Base-by-base conservation (phyloP, 352 stramenopile species). In the Thalassiosira livingstoniorum region DNA sequence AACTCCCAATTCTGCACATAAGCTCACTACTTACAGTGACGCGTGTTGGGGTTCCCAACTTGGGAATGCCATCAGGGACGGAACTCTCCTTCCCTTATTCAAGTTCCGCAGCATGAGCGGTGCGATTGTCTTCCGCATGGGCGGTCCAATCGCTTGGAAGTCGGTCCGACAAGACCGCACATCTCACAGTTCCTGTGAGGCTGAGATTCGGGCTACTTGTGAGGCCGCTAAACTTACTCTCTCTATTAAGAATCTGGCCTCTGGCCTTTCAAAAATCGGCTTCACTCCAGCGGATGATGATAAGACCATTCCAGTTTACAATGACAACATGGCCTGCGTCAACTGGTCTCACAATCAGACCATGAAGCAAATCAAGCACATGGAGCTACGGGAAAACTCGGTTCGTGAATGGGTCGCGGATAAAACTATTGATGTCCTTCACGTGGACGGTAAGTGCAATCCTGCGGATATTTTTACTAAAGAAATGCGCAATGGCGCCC, bases 21-120 rank as follows among this genome's bases (percentile, higher is more conserved):
- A 29, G 18, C 18, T 76, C 1, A 67, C 35, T 18, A 32, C 53
- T 25, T 78, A 69, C 11, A 68, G 39, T 42, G 57, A 78, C 29
- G 37, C 54, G 2, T 45, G 29, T 29, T 78, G 69, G 69, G 69
- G 69, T 3, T 68, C 53, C 5, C 34, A 78, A 45, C 0, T 78
- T 47, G 69, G 69, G 5, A 58, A 67, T 21, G n/a, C 55, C 2
- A 29, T 78, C 11, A n/a, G 15, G 2, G 58, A 78, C 25, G 69
- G 57, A 0, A 61, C 21, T 5, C 37, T 53, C 15, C 3, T 73
- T 4, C 42, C n/a, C 2, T 58, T 70, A 4, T 69, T 69, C 55
- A 78, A 78, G 18, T 51, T 68, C 39, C 5, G 42, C 0, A 69
- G 54, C 18, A 78, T 78, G 69, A 69, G 43, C 18, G 68, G 68